phyloP scores from a whole-genome alignment of 2,329 filamentous ascomycete species.

The Huntiella omanensis region DNA sequence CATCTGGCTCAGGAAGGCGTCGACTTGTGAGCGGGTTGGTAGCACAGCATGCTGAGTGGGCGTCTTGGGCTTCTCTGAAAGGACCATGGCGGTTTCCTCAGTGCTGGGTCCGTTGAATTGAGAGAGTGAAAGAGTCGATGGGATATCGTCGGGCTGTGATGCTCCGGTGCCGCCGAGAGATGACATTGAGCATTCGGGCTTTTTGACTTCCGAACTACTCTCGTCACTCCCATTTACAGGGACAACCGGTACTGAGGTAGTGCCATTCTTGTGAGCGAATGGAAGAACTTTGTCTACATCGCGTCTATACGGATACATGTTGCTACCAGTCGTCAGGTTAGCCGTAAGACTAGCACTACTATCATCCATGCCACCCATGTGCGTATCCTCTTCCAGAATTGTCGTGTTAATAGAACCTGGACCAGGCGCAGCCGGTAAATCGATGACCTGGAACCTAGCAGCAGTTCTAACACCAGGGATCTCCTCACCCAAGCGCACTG shows the following conservation, averaged over 20 bases:
- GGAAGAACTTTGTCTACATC: conserved; percentile 28
- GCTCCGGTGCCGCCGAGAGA: neutral
- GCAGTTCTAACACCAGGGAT: conserved; percentile 36
- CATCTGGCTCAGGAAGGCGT: conserved; percentile 41
- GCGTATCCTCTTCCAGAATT: conserved; percentile 32
- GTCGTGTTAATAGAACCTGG: conserved; percentile 24
- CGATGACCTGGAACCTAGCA: conserved; percentile 34
- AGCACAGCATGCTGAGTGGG: conserved; percentile 14
- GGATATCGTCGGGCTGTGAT: neutral
- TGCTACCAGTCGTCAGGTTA: conserved; percentile 17
- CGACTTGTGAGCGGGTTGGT: conserved; percentile 30
- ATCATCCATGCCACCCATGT: conserved; percentile 40
- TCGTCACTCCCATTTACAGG: conserved; percentile 59
- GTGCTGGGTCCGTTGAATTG: conserved; percentile 1
- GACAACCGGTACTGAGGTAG: conserved; percentile 38
- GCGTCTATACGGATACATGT: neutral
- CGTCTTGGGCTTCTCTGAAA: neutral
- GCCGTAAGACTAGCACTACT: conserved; percentile 13
- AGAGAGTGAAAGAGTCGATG: neutral
- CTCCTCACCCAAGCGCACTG: conserved; percentile 43
- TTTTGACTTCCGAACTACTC: conserved; percentile 57
- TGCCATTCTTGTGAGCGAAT: conserved; percentile 43
- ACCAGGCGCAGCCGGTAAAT: conserved; percentile 16
- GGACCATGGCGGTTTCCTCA: neutral
- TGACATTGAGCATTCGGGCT: conserved; percentile 19